phyloP scores from a whole-genome alignment of 768 basidiomycete genomes.

The Paxillus rubicundulus region DNA sequence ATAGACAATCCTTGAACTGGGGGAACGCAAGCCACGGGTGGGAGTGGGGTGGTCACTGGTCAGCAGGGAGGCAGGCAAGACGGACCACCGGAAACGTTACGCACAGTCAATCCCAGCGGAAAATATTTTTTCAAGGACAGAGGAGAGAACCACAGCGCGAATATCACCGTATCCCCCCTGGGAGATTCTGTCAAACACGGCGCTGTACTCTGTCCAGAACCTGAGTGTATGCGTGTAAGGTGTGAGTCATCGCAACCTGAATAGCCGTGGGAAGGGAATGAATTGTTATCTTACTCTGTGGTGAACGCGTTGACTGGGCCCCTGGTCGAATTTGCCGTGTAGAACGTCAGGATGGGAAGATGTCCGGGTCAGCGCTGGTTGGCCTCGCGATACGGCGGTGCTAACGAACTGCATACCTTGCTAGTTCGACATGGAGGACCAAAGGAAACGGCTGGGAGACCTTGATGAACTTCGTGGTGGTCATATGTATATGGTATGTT shows the following conservation, averaged over 20 bases:
- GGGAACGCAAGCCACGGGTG: background rate
- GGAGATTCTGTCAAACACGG: slow-evolving; percentile 55
- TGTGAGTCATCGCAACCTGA: too few relatives aligned
- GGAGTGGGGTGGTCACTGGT: too few relatives aligned
- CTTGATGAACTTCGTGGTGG: slow-evolving; percentile 23
- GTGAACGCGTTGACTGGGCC: slow-evolving; percentile 68
- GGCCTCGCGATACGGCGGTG: background rate
- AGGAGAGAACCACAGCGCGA: slow-evolving; percentile 71
- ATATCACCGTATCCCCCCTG: slow-evolving; percentile 48
- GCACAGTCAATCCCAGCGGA: slow-evolving; percentile 82
- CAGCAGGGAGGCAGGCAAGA: too few relatives aligned
- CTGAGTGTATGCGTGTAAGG: slow-evolving; percentile 32
- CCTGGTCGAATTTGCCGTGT: slow-evolving; percentile 29
- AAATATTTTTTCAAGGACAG: slow-evolving; percentile 67
- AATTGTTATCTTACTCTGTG: slow-evolving; percentile 35
- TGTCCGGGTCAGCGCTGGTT: background rate
- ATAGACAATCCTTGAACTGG: slow-evolving; percentile 28
- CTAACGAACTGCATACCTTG: slow-evolving; percentile 24
- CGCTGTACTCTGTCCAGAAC: slow-evolving; percentile 70
- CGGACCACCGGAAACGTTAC: slow-evolving; percentile 11
- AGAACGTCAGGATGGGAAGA: background rate
- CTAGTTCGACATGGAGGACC: slow-evolving; percentile 41
- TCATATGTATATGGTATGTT: too few relatives aligned
- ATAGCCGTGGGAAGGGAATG: background rate
- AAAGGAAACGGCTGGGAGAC: slow-evolving; percentile 35